A percentile compares a stretch with the other conserved stretches of the same genome.
These are phyloP conservation scores for Hymenoscyphus fructigenus DNA, from an alignment of 2,329 filamentous ascomycete genomes.

Conservation along the genomic window DNA sequence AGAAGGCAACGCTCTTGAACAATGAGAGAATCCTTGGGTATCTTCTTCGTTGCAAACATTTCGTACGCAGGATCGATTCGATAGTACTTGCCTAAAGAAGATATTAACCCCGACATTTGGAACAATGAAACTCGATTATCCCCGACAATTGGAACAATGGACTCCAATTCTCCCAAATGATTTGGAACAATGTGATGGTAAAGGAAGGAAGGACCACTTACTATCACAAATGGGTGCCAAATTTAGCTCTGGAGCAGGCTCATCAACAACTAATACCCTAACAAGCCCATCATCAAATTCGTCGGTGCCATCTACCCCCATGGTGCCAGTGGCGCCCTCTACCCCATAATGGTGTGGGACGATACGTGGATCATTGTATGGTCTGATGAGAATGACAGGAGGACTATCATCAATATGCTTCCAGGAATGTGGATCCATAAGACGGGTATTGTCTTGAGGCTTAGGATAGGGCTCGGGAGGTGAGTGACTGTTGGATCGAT, in stretches of 20 bases:
- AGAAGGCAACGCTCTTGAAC: conserved; percentile 1
- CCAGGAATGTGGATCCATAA: background rate
- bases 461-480: no score
- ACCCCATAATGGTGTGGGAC: background rate
- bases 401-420: background rate
- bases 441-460: no score
- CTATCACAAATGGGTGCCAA: background rate
- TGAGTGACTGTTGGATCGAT: background rate
- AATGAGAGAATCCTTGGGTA: background rate
- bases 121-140: no score
- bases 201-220: background rate
- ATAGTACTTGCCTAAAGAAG: background rate
- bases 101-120: background rate
- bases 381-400: background rate
- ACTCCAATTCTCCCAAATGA: no score
- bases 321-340: background rate
- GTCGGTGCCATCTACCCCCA: no score
- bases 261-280: background rate
- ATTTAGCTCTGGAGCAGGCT: background rate
- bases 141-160: no score
- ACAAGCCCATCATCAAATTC: no score
- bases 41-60: background rate
- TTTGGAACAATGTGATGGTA: no score
- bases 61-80: background rate
- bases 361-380: background rate